These are phyloP conservation scores for Cystobasidium ongulense DNA, from an alignment of 768 basidiomycete genomes.

Conservation along the genomic window DNA sequence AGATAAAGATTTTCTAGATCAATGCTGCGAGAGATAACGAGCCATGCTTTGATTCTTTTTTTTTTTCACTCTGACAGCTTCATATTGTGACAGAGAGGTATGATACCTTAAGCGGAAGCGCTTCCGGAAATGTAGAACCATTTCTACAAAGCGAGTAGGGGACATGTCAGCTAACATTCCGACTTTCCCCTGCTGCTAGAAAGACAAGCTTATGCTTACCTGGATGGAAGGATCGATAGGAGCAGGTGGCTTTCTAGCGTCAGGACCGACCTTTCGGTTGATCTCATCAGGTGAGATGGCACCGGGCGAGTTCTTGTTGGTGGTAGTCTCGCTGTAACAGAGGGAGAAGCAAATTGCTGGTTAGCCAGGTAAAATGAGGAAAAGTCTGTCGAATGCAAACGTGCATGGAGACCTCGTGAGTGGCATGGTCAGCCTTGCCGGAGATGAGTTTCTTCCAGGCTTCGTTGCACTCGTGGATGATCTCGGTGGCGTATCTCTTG, in stretches of 20 bases:
- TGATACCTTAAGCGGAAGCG: neutral
- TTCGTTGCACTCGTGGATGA: conserved; percentile 97
- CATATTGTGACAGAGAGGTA: neutral
- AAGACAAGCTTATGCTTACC: neutral
- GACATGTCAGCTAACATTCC: no score
- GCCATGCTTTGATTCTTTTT: neutral
- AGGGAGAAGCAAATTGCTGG: neutral
- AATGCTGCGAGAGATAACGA: neutral
- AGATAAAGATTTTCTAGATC: neutral
- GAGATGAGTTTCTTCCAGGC: conserved; percentile 89
- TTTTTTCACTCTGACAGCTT: neutral
- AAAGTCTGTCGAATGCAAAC: conserved; percentile 46
- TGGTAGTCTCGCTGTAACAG: conserved; percentile 63
- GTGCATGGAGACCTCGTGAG: conserved; percentile 76
- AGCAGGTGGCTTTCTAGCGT: conserved; percentile 74
- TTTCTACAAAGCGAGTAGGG: neutral
- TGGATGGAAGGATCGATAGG: conserved; percentile 61
- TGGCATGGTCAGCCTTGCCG: conserved; percentile 54
- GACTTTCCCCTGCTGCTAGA: neutral
- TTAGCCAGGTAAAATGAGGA: neutral
- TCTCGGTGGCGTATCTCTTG: conserved; percentile 97
- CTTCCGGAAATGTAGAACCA: neutral
- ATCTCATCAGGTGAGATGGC: conserved; percentile 47
- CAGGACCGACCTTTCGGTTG: conserved; percentile 65
- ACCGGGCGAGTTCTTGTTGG: conserved; percentile 65